A percentile compares a stretch with the other conserved stretches of the same genome.
phyloP scores from a whole-genome alignment of 805 yeast genomes.

The Monosporozyma siamensis region DNA sequence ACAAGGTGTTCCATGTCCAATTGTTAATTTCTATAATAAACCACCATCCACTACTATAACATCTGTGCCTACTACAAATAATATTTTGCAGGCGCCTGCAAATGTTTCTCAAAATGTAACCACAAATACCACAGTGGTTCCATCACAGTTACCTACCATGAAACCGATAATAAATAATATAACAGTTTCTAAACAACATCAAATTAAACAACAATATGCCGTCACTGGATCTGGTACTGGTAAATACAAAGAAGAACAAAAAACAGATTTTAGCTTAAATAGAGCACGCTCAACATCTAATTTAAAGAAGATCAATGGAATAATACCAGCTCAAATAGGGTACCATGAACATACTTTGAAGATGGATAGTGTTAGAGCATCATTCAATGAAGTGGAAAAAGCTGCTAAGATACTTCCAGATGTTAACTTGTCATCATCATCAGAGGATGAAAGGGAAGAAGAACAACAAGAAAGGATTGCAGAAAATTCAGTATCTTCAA shows the following conservation, averaged over 20 bases:
- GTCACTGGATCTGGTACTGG: slow-evolving; percentile 1
- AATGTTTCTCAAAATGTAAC: not conserved
- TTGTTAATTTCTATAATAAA: slow-evolving; percentile 29
- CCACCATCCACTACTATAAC: not conserved
- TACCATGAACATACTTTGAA: not conserved
- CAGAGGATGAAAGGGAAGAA: slow-evolving; percentile 4
- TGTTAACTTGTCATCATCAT: slow-evolving; percentile 3
- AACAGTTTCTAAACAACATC: not conserved
- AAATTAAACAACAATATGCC: not conserved
- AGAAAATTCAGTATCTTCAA: slow-evolving; percentile 1
- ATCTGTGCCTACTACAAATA: not conserved
- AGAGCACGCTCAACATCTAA: slow-evolving; percentile 1
- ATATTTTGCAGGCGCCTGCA: not conserved
- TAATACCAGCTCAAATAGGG: not conserved
- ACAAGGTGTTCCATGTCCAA: slow-evolving; percentile 41
- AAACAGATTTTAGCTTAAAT: not conserved
- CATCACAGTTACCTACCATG: not conserved
- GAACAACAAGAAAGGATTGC: slow-evolving; percentile 1
- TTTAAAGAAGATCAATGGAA: not conserved
- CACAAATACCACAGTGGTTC: not conserved
- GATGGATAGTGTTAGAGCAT: not conserved
- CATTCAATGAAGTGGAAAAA: not conserved
- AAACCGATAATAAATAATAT: not conserved
- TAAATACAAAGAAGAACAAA: not conserved
- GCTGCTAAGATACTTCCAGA: not conserved